Percentiles rank a stretch among this genome's conserved stretches.
Evolutionary conservation across 208 protist species (phyloP).

Genomic region (Leishmania gerbilli): DNA sequence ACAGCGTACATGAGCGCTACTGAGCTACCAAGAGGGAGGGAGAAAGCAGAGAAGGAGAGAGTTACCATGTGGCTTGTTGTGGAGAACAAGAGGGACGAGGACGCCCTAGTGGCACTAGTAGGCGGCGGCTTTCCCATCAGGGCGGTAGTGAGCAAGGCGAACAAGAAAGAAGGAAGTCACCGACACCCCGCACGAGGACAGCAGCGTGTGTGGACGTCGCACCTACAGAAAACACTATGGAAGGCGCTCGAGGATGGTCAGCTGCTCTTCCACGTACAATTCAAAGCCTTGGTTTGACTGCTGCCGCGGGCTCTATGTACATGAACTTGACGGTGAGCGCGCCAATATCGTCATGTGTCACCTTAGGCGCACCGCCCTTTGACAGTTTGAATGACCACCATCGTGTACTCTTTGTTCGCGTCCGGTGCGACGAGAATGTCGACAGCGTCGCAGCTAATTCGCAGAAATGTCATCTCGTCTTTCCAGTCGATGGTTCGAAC

Average conservation of each 20-base stretch:
- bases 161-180: background rate
- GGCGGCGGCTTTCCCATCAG: background rate
- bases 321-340: background rate
- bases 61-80: background rate
- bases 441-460: constrained; percentile 61
- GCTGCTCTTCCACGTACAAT: background rate
- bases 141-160: no score
- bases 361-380: constrained; percentile 4
- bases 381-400: constrained; percentile 79
- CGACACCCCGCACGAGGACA: background rate
- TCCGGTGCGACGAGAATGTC: constrained; percentile 84
- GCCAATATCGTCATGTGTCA: background rate
- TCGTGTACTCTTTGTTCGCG: constrained; percentile 74
- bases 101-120: background rate
- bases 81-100: background rate
- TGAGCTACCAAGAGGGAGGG: constrained; percentile 8
- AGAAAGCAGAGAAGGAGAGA: constrained; percentile 16
- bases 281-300: background rate
- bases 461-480: constrained; percentile 83
- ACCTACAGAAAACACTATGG: background rate
- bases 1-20: constrained; percentile 72
- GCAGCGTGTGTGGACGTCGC: background rate
- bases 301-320: constrained; percentile 1
- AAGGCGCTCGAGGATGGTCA: background rate
- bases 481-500: constrained; percentile 78